Evolutionary conservation across 148 eudicot genomes (phyloP), one percentile per base, ranked within the genome.

Genomic region (Chenopodium berlandieri): DNA sequence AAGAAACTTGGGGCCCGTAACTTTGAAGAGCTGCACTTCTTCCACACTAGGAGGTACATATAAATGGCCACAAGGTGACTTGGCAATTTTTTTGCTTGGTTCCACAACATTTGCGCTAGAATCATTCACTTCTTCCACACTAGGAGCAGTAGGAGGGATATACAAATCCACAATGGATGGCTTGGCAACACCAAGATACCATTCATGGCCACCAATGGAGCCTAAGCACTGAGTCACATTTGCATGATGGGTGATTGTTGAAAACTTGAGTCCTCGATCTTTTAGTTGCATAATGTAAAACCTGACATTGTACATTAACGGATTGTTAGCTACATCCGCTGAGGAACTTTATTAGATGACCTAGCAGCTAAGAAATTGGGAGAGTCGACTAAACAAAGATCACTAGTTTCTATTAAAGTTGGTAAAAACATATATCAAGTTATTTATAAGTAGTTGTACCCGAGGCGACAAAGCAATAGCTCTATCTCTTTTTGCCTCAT

Each of bases 111-210:
- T 68, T 79, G 88, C 90, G 76, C 79, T 82, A 34, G 89, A 72
- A 72, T 72, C 54, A 40, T 9, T 25, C 54, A 72, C 75, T 44
- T 72, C 75, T 72, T 72, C 75, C 5, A 46, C 54, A 72, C 12
- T 2, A 40, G 75, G 75, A 72, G 75, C 54, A 46, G 3, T 2
- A 40, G 75, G 75, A 72, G 75, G 75, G 75, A 72, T 46, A n/a
- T 72, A 72, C 23, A 72, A 82, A 47, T 87, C 88, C 48, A 91
- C 87, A 27, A 95, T 81, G 37, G 97, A 93, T 76, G 95, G 84
- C 84, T 90, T 94, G 9, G 95, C 90, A 83, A 96, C 99, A 79
- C 93, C 99, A 77, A 96, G 91, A 87, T 96, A 96, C 99, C 99
- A 96, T 74, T 73, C 84, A 48, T 87, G 85, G 75, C 92, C 97